Evolutionary conservation across 2,329 filamentous ascomycete genomes (phyloP).

Genomic region (Cercospora brassicicola): DNA sequence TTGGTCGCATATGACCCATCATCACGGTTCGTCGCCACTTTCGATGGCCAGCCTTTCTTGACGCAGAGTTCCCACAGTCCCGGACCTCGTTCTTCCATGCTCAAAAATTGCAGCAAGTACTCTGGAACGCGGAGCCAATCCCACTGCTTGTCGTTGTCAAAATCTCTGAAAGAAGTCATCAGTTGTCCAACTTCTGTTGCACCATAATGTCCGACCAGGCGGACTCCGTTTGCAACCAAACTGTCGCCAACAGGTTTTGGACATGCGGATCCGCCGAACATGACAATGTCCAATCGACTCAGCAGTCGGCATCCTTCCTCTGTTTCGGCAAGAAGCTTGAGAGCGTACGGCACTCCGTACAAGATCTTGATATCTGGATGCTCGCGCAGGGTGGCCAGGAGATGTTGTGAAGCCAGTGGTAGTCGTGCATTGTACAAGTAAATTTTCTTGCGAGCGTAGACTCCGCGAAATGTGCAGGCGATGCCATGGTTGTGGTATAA

Average conservation of each 20-base stretch:
- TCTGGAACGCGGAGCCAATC: slow-evolving; percentile 53
- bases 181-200: slow-evolving; percentile 63
- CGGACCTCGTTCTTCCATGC: slow-evolving; percentile 35
- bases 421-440: slow-evolving; percentile 57
- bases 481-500: slow-evolving; percentile 63
- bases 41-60: slow-evolving; percentile 34
- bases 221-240: slow-evolving; percentile 38
- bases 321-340: slow-evolving; percentile 63
- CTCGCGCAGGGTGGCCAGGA: slow-evolving; percentile 34
- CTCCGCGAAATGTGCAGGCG: slow-evolving; percentile 55
- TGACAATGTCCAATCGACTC: slow-evolving; percentile 33
- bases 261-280: slow-evolving; percentile 39
- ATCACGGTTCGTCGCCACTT: slow-evolving; percentile 46
- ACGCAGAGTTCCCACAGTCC: slow-evolving; percentile 45
- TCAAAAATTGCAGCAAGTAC: slow-evolving; percentile 22
- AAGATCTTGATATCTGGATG: slow-evolving; percentile 52
- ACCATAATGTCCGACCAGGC: slow-evolving; percentile 39
- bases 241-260: slow-evolving; percentile 40
- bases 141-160: slow-evolving; percentile 57
- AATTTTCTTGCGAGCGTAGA: slow-evolving; percentile 54
- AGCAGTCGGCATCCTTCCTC: slow-evolving; percentile 49
- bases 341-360: slow-evolving; percentile 60
- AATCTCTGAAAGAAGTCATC: slow-evolving; percentile 59
- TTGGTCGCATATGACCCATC: slow-evolving; percentile 43
- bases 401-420: slow-evolving; percentile 51